These are phyloP conservation scores for Auricularia sp. DNA, from an alignment of 768 basidiomycete species.

Conservation along the genomic window DNA sequence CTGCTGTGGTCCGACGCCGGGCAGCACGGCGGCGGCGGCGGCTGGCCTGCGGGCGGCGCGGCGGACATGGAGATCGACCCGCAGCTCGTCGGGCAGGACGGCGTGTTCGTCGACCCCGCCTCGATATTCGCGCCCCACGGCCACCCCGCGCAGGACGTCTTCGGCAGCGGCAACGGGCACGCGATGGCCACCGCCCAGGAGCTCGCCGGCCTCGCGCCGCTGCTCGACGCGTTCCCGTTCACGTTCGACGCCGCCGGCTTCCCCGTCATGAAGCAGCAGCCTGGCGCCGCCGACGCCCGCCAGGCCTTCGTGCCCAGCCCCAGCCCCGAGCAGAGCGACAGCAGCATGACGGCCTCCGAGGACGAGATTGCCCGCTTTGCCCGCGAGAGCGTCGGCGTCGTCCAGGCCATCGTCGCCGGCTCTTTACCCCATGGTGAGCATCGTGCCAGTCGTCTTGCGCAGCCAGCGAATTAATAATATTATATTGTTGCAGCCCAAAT, in stretches of 20 bases:
- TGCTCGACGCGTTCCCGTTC: constrained; percentile 1
- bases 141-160: not conserved
- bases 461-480: no score
- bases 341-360: not conserved
- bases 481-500: not conserved
- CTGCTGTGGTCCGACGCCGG: not conserved
- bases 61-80: not conserved
- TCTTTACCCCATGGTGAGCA: not conserved
- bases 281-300: not conserved
- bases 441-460: not conserved
- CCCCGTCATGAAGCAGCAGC: not conserved
- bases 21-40: not conserved
- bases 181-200: not conserved
- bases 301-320: not conserved
- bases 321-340: not conserved
- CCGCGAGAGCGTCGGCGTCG: constrained; percentile 2
- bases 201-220: constrained; percentile 1
- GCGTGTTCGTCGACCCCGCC: not conserved
- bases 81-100: not conserved
- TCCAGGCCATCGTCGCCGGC: not conserved
- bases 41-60: not conserved
- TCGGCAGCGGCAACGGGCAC: not conserved
- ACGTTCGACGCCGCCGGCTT: not conserved
- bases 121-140: not conserved
- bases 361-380: constrained; percentile 10